These are phyloP conservation scores for Penicillium sp. DNA, from an alignment of 2,329 filamentous ascomycete species.

Conservation along the genomic window DNA sequence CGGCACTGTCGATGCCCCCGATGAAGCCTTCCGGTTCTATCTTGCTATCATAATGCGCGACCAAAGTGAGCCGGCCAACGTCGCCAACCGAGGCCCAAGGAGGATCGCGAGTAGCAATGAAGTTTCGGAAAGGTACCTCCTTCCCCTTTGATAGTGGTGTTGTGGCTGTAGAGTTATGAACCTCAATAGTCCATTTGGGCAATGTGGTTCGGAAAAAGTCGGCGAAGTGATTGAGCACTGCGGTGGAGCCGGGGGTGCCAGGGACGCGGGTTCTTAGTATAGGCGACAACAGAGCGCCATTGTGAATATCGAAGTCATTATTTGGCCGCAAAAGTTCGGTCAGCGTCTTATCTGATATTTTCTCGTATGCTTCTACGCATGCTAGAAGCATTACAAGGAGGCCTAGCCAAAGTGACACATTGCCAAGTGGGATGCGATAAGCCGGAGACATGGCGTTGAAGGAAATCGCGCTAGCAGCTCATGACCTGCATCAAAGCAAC, in stretches of 20 bases:
- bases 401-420: constrained; percentile 26
- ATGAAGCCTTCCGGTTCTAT: constrained; percentile 79
- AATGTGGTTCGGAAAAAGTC: constrained; percentile 74
- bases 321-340: constrained; percentile 68
- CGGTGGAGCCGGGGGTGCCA: constrained; percentile 71
- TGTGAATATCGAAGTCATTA: constrained; percentile 73
- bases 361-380: constrained; percentile 48
- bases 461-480: constrained; percentile 7
- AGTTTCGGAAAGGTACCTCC: constrained; percentile 78
- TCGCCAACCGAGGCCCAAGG: constrained; percentile 74
- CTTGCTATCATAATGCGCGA: constrained; percentile 92
- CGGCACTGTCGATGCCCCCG: constrained; percentile 89
- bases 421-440: constrained; percentile 26
- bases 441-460: constrained; percentile 24
- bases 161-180: constrained; percentile 85
- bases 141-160: constrained; percentile 72
- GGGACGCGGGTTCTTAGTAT: constrained; percentile 87
- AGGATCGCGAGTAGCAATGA: constrained; percentile 83
- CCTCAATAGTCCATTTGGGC: constrained; percentile 73
- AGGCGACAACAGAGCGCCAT: constrained; percentile 74
- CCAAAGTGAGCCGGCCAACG: constrained; percentile 76
- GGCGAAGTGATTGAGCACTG: constrained; percentile 76
- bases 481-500: constrained; percentile 6
- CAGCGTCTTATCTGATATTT: constrained; percentile 73
- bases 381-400: constrained; percentile 21